phyloP scores from a whole-genome alignment of 2,329 filamentous ascomycete genomes.

The Apiospora hydei region DNA sequence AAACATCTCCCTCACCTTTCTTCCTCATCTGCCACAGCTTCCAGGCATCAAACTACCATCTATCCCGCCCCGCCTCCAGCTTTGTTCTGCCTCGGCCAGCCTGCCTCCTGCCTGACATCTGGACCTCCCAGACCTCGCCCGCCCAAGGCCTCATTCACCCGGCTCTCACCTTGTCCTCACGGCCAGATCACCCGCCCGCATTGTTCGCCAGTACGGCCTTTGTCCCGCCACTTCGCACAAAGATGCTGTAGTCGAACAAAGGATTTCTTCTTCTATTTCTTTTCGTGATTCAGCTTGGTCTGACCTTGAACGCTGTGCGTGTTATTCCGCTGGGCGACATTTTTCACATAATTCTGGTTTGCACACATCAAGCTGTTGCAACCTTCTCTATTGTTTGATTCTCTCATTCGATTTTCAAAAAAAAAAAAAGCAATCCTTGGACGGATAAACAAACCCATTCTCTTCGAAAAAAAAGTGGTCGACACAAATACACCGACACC shows the following conservation, averaged over 20 bases:
- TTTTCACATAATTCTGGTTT: constrained; percentile 28
- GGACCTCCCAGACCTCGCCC: not conserved
- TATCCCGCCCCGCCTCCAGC: not conserved
- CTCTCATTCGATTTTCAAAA: not conserved
- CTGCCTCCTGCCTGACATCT: not conserved
- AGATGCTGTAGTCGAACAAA: constrained; percentile 18
- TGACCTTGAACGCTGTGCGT: constrained; percentile 25
- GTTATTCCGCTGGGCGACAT: constrained; percentile 31
- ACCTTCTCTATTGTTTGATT: constrained; percentile 26
- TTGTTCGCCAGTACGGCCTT: constrained; percentile 7
- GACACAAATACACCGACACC: not conserved
- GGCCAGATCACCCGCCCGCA: not conserved
- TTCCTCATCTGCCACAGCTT: constrained; percentile 13
- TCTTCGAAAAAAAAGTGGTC: constrained; percentile 2
- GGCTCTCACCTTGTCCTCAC: constrained; percentile 2
- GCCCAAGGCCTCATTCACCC: not conserved
- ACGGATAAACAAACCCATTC: constrained; percentile 9
- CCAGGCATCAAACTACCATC: constrained; percentile 1
- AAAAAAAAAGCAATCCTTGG: not conserved
- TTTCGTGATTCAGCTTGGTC: constrained; percentile 30
- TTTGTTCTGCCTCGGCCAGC: not conserved
- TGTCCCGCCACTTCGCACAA: constrained; percentile 11
- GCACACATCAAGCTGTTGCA: constrained; percentile 23
- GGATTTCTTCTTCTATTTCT: constrained; percentile 32
- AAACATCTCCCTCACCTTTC: constrained; percentile 16